Evolutionary conservation across 352 stramenopile genomes (phyloP), one percentile per base, ranked within the genome.

Genomic region (Pythium plurisporium): DNA sequence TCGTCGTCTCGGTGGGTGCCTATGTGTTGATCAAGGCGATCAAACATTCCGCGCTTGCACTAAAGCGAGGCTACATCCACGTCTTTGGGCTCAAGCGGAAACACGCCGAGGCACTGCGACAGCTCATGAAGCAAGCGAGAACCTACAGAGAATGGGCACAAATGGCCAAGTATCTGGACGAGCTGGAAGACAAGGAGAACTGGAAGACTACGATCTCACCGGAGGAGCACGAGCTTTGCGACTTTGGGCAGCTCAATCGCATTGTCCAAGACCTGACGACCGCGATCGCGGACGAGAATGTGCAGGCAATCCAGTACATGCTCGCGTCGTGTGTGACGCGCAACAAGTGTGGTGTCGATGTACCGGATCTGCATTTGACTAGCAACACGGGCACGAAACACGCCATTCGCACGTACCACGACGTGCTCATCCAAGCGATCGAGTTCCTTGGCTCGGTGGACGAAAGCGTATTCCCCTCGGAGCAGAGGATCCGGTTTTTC

Each of bases 321-420:
- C 64, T 87, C 9, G 69, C 74, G n/a, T 72, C 78, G 4, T 72
- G 80, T 26, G 65, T 87, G 19, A 86, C 79, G 69, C 77, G 82
- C 25, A 79, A 88, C 47, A 82, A 89, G 49, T 62, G 74, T 15
- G 77, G 79, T 10, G 64, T 89, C 11, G 76, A 89, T 58, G 64
- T 72, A 17, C 55, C 82, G 1, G 72, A 63, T 33, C 64, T 90
- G 17, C 80, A 87, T 30, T 41, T 86, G 23, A 70, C 74, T 46
- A 76, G 71, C 44, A 74, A 83, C 47, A 79, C 72, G 14, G 79
- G 77, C 22, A 88, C 82, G 15, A 91, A 91, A 51, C 58, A 65
- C 2, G 59, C 76, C 19, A 80, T 91, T 14, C 75, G 79, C 0
- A 58, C 75, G 27, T 87, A 86, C 60, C 72, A 82, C 26, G 49